Conservation (phyloP, 2,329 filamentous ascomycete species). For the Colletotrichum sidae region DNA sequence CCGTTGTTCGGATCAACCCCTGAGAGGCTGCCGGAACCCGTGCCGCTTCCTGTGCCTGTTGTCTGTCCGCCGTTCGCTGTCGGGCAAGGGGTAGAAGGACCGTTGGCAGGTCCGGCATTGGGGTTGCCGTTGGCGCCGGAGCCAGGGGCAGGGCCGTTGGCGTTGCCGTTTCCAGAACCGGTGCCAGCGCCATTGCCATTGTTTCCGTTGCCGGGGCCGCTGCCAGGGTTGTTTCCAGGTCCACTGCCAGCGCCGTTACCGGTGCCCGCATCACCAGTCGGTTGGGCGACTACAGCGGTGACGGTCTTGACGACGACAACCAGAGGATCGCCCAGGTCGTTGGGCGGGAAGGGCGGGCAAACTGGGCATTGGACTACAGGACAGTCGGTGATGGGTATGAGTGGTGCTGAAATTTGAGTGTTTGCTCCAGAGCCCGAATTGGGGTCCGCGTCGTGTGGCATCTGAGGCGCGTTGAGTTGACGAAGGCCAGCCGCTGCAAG, state of each 20-base stretch:
- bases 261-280: not conserved
- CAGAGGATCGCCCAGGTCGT: not conserved
- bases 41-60: no score
- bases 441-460: conserved; percentile 6
- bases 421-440: not conserved
- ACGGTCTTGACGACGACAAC: conserved; percentile 21
- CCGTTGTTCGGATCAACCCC: no score
- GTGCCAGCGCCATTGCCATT: not conserved
- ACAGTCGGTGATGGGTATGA: conserved; percentile 31
- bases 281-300: conserved; percentile 23
- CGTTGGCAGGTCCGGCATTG: no score
- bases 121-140: no score
- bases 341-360: conserved; percentile 33
- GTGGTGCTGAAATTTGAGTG: conserved; percentile 15
- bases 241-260: conserved; percentile 4
- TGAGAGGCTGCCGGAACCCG: no score
- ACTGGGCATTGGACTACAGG: conserved; percentile 38
- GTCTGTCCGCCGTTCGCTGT: no score
- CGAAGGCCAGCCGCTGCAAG: not conserved
- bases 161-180: conserved; percentile 1
- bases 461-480: conserved; percentile 21
- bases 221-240: not conserved
- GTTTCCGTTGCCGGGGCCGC: not conserved
- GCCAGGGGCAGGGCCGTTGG: not conserved
- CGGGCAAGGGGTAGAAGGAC: no score